Percentiles rank a stretch among this genome's conserved stretches.
These are phyloP conservation scores for Lindgomyces ingoldianus DNA, from an alignment of 495 filamentous ascomycete species.

Conservation along the genomic window DNA sequence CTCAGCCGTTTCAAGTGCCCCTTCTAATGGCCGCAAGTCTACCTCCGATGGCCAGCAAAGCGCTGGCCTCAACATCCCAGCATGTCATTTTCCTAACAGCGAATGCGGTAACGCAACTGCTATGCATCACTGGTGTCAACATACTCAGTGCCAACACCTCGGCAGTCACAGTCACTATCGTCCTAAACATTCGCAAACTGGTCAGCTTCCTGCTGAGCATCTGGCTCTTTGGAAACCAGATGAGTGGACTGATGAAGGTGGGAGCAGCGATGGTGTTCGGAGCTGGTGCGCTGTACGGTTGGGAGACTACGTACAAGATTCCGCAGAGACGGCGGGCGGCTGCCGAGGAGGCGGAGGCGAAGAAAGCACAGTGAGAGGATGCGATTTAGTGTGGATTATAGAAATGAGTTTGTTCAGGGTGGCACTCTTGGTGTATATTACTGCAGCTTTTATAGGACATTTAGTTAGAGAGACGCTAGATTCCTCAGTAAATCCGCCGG, in stretches of 20 bases:
- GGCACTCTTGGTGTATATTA: no score
- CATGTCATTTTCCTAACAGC: conserved; percentile 35
- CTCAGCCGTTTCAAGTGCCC: conserved; percentile 31
- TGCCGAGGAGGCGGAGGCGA: neutral
- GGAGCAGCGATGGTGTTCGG: conserved; percentile 85
- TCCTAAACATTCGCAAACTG: conserved; percentile 94
- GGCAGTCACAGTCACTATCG: conserved; percentile 91
- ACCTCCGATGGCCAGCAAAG: conserved; percentile 15
- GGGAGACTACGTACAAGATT: conserved; percentile 57
- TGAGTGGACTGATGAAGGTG: conserved; percentile 71
- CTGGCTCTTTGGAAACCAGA: conserved; percentile 83
- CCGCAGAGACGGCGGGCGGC: conserved; percentile 20
- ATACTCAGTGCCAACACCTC: conserved; percentile 80
- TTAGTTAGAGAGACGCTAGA: no score
- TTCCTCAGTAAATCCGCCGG: no score
- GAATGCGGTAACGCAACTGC: conserved; percentile 89
- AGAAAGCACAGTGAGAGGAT: conserved; percentile 14
- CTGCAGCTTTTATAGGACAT: no score
- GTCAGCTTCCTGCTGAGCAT: conserved; percentile 87
- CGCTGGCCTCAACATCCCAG: conserved; percentile 25
- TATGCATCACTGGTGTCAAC: conserved; percentile 94
- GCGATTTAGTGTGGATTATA: no score
- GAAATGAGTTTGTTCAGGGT: no score
- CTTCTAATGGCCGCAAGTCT: conserved; percentile 14
- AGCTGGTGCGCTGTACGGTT: conserved; percentile 83